These are phyloP conservation scores for Quercus phellos DNA, from an alignment of 331 rosid species.

Conservation along the genomic window DNA sequence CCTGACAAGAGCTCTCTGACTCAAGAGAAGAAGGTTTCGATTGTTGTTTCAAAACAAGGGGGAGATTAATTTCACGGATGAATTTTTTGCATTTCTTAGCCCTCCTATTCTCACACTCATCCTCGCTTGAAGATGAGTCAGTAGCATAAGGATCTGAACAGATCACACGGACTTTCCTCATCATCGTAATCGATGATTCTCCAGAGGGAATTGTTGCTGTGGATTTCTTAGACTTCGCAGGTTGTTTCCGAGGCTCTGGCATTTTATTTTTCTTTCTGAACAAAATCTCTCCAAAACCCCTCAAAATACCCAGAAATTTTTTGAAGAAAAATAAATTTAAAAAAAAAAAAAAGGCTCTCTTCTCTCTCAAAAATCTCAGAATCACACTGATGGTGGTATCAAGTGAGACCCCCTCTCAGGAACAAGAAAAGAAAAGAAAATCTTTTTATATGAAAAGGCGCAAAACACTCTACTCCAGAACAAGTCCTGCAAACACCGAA, in stretches of 20 bases:
- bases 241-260: slow-evolving; percentile 35
- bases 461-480: slow-evolving; percentile 61
- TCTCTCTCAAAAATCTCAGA: slow-evolving; percentile 5
- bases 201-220: background rate
- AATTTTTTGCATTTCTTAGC: slow-evolving; percentile 19
- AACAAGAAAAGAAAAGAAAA: slow-evolving; percentile 55
- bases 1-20: slow-evolving; percentile 32
- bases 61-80: slow-evolving; percentile 37
- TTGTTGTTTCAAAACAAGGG: background rate
- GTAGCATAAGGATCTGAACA: slow-evolving; percentile 72
- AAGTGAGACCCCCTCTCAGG: slow-evolving; percentile 64
- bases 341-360: background rate
- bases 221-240: slow-evolving; percentile 12
- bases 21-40: background rate
- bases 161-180: slow-evolving; percentile 51
- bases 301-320: slow-evolving; percentile 21
- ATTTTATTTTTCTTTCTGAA: slow-evolving; percentile 12
- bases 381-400: slow-evolving; percentile 7
- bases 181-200: slow-evolving; percentile 16
- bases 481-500: slow-evolving; percentile 55
- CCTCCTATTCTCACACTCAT: slow-evolving; percentile 29
- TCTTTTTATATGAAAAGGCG: slow-evolving; percentile 56
- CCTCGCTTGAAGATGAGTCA: slow-evolving; percentile 69
- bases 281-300: slow-evolving; percentile 30
- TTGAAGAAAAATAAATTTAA: background rate